These are phyloP conservation scores for Ustilago cynodontis DNA, from an alignment of 1,284 basidiomycete genomes.

Conservation along the genomic window DNA sequence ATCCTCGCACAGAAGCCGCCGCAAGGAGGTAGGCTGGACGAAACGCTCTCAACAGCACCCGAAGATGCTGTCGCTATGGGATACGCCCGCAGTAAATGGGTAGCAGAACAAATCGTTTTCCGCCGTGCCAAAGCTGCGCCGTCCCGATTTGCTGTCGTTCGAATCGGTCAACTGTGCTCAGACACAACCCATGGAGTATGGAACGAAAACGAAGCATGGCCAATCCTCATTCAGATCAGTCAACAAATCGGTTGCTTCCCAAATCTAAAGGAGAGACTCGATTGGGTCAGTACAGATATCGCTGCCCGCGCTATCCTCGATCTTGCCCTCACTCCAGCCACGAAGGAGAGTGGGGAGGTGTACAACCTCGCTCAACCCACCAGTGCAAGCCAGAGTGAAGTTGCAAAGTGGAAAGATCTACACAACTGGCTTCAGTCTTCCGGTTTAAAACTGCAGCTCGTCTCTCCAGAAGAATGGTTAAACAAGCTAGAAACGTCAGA, in stretches of 20 bases:
- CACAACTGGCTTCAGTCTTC: slow-evolving; percentile 75
- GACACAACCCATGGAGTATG: slow-evolving; percentile 75
- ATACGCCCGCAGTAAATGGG: slow-evolving; percentile 73
- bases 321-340: slow-evolving; percentile 68
- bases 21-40: not conserved
- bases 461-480: slow-evolving; percentile 77
- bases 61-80: slow-evolving; percentile 37
- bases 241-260: slow-evolving; percentile 73
- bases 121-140: not conserved
- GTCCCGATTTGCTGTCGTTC: slow-evolving; percentile 19
- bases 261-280: slow-evolving; percentile 68
- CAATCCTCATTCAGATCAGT: slow-evolving; percentile 72
- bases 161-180: slow-evolving; percentile 74
- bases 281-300: slow-evolving; percentile 76
- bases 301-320: slow-evolving; percentile 75
- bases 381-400: not conserved
- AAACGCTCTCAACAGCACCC: slow-evolving; percentile 9
- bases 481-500: slow-evolving; percentile 69
- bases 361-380: slow-evolving; percentile 42
- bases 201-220: slow-evolving; percentile 76
- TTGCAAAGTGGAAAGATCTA: slow-evolving; percentile 72
- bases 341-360: slow-evolving; percentile 12
- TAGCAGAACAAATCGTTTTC: slow-evolving; percentile 75
- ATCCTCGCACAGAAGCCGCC: not conserved
- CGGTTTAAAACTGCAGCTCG: slow-evolving; percentile 81